These are phyloP conservation scores for Ganoderma meredithae DNA, from an alignment of 1,284 basidiomycete genomes.

Conservation along the genomic window DNA sequence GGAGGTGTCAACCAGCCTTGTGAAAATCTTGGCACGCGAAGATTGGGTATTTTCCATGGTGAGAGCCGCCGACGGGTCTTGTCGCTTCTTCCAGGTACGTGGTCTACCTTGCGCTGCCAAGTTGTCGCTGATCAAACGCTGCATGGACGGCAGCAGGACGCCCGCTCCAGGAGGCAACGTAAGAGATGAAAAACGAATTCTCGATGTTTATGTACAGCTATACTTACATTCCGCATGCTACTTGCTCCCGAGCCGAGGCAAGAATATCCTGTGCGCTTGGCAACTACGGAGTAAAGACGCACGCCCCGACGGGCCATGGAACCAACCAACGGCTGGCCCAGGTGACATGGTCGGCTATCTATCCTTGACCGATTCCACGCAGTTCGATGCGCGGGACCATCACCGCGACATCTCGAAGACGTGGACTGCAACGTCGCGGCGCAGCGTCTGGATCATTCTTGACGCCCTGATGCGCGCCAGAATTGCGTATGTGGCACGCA, in stretches of 20 bases:
- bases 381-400: conserved; percentile 3
- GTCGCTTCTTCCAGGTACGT: conserved; percentile 17
- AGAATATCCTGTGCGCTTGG: conserved; percentile 19
- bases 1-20: conserved; percentile 10
- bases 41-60: conserved; percentile 9
- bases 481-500: neutral
- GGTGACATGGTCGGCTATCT: conserved; percentile 23
- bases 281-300: conserved; percentile 7
- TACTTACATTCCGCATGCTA: neutral
- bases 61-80: neutral
- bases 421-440: neutral
- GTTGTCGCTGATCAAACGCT: conserved; percentile 8
- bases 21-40: conserved; percentile 18
- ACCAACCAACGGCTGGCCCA: conserved; percentile 8
- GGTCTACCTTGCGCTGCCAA: conserved; percentile 4
- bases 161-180: neutral
- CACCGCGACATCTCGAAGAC: neutral
- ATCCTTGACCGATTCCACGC: conserved; percentile 8
- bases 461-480: neutral
- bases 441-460: conserved; percentile 1
- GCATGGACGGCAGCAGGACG: neutral
- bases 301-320: conserved; percentile 1
- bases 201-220: neutral
- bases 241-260: neutral
- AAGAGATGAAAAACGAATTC: neutral